Evolutionary conservation across 1,284 basidiomycete species (phyloP), one percentile per base, ranked within the genome.

Genomic region (Trametes versicolor): DNA sequence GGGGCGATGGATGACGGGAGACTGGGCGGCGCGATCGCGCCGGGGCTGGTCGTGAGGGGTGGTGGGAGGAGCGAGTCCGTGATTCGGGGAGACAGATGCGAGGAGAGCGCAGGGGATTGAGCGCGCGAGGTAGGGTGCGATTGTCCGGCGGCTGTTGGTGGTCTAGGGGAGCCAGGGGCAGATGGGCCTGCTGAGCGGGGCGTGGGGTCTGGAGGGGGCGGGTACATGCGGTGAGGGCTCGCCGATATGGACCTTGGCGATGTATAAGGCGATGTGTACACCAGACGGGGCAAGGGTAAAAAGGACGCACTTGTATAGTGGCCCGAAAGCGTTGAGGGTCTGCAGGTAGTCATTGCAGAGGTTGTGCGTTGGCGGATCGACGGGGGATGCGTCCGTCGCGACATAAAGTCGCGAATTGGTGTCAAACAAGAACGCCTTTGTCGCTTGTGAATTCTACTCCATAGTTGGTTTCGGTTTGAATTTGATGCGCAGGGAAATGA

Each of bases 361-460:
- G 68, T 92, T 93, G 71, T 96, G 93, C 1, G 94, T 96, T 1
- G 91, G 89, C 60, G 91, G 86, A 76, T 98, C 97, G 32, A 98
- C 94, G 0, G 97, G 95, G 0, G 94, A 95, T 21, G 92, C 90
- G 75, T 99, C 97, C 7, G 96, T 96, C 1, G 96, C 96, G 23
- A 99, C 85, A 72, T 96, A 97, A 37, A 99, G 83, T 58, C 95
- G 86, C 21, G 95, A 95, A 6, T 86, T 86, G 4, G 90, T 89
- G 75, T 99, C 97, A 72, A 98, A 98, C 13, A 99, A 79, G 76
- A 97, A 98, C 0, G 94, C 93, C 77, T 98, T 98, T 45, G 94
- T 91, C 50, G 96, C 92, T 71, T 93, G 92, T 1, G 93, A 96
- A 66, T 95, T 94, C 90, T 96, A 73, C 53, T 4, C 10, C 15